A percentile compares a stretch with the other conserved stretches of the same genome.
Evolutionary conservation across 2,329 filamentous ascomycete genomes (phyloP).

Genomic region (Cryphonectria nitschkei): DNA sequence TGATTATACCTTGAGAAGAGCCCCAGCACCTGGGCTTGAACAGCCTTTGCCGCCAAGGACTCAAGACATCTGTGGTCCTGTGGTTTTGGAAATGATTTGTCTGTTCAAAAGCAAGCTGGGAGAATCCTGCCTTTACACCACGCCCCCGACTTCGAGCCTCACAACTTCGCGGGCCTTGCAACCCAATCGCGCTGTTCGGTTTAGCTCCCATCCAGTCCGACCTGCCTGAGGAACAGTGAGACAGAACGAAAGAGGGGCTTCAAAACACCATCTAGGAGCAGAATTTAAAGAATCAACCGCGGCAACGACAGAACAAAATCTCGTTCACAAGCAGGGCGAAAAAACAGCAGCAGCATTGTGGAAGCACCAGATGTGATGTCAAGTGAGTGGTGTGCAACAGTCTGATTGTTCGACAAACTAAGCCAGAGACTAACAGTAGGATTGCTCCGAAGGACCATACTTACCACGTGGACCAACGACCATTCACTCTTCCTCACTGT

Average conservation of each 20-base stretch:
- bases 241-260: not conserved
- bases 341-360: too few species aligned
- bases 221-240: not conserved
- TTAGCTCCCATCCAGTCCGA: too few species aligned
- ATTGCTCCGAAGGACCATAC: too few species aligned
- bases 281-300: not conserved
- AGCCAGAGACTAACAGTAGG: too few species aligned
- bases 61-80: not conserved
- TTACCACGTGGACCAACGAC: too few species aligned
- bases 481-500: too few species aligned
- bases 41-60: not conserved
- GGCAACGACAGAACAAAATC: not conserved
- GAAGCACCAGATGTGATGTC: too few species aligned
- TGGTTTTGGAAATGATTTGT: not conserved
- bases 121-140: not conserved
- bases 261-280: not conserved
- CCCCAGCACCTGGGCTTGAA: not conserved
- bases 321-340: too few species aligned
- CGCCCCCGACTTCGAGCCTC: not conserved
- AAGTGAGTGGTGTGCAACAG: too few species aligned
- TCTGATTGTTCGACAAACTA: too few species aligned
- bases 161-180: not conserved
- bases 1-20: not conserved
- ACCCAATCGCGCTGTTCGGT: not conserved
- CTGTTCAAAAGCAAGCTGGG: not conserved